phyloP scores from a whole-genome alignment of 257 asterid genomes.

The Coffea canephora region DNA sequence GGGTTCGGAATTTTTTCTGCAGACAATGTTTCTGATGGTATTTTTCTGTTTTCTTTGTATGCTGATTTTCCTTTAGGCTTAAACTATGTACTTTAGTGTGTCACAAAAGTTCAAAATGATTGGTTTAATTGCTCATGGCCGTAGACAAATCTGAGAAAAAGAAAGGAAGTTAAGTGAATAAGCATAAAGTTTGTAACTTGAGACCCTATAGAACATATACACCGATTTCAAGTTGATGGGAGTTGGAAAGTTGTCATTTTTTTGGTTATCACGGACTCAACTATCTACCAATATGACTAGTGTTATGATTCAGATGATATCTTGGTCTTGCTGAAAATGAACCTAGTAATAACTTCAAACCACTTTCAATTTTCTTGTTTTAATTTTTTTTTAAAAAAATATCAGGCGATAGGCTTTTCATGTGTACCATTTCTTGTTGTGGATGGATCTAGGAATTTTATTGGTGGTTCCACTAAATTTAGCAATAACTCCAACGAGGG shows the following conservation, averaged over 20 bases:
- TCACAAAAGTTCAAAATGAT: not conserved
- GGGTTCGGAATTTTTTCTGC: conserved; percentile 79
- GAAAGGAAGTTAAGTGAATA: not conserved
- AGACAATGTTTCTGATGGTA: conserved; percentile 60
- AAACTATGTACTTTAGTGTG: not conserved
- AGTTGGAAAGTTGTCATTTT: not conserved
- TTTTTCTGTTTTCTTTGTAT: not conserved
- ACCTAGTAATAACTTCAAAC: not conserved
- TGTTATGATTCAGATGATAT: not conserved
- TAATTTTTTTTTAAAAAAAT: not conserved
- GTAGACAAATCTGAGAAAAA: not conserved
- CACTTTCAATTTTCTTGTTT: not conserved
- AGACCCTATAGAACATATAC: not conserved
- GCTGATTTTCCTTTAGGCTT: not conserved
- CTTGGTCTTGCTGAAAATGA: not conserved
- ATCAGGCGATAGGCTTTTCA: not conserved
- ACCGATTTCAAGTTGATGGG: not conserved
- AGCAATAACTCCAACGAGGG: conserved; percentile 94
- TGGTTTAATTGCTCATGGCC: not conserved
- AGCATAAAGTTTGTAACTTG: conserved; percentile 1
- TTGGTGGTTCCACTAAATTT: conserved; percentile 83
- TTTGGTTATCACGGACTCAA: not conserved
- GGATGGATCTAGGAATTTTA: conserved; percentile 41
- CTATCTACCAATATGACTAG: not conserved
- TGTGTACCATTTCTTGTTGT: not conserved